Conservation (phyloP, 768 basidiomycete species). For the Chalciporus piperatus region DNA sequence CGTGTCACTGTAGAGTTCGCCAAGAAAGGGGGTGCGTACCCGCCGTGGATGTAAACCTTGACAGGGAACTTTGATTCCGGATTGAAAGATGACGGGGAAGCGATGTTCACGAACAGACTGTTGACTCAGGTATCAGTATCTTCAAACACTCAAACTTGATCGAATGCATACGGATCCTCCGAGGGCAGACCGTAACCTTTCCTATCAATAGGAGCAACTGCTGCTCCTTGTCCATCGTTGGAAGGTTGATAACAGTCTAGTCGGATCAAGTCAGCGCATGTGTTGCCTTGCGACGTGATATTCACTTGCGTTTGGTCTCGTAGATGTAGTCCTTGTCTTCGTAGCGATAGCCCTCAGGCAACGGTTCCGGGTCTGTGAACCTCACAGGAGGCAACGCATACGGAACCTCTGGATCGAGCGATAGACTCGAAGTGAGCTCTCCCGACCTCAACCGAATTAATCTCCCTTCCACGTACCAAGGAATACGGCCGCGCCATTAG, state of each 20-base stretch:
- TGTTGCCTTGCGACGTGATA: no score
- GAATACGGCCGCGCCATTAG: constrained; percentile 61
- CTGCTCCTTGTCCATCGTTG: constrained; percentile 62
- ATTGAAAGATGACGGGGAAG: constrained; percentile 44
- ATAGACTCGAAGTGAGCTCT: no score
- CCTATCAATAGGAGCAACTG: constrained; percentile 44
- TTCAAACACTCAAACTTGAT: neutral
- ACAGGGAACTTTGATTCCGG: constrained; percentile 53
- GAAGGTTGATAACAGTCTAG: constrained; percentile 60
- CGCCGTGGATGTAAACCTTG: constrained; percentile 74
- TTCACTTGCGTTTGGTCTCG: constrained; percentile 53
- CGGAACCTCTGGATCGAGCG: constrained; percentile 54
- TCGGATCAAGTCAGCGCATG: neutral
- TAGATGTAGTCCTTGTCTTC: constrained; percentile 55
- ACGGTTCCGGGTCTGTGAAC: constrained; percentile 60
- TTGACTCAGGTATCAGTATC: neutral
- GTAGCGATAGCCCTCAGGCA: constrained; percentile 56
- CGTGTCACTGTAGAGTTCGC: no score
- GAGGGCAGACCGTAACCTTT: constrained; percentile 66
- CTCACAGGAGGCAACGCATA: constrained; percentile 64
- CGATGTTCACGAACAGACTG: constrained; percentile 66
- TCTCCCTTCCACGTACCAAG: constrained; percentile 42
- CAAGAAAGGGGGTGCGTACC: constrained; percentile 37
- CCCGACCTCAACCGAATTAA: no score
- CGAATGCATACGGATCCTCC: constrained; percentile 56